These are phyloP conservation scores for Acer saccharum DNA, from an alignment of 345 rosid species.

Conservation along the genomic window DNA sequence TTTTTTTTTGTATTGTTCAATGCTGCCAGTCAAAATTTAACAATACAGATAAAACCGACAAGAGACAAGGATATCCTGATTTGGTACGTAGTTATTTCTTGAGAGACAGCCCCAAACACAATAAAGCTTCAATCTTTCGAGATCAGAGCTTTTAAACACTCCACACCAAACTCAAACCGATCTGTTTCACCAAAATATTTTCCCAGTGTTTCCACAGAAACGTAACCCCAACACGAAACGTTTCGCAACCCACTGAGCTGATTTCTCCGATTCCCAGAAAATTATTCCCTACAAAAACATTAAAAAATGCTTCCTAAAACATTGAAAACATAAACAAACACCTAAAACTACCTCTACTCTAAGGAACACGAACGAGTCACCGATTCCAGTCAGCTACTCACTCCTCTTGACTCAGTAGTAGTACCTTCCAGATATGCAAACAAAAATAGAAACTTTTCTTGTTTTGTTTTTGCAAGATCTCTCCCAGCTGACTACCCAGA, in stretches of 20 bases:
- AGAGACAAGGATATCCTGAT: conserved; percentile 42
- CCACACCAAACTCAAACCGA: conserved; percentile 37
- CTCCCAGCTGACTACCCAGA: conserved; percentile 15
- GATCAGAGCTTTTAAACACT: conserved; percentile 56
- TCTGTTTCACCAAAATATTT: conserved; percentile 35
- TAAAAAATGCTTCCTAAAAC: background rate
- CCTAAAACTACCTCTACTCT: background rate
- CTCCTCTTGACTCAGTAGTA: conserved; percentile 18
- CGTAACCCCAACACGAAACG: conserved; percentile 6
- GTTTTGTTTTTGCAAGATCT: conserved; percentile 18
- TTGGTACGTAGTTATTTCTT: conserved; percentile 39
- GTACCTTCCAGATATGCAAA: background rate
- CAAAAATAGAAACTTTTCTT: background rate
- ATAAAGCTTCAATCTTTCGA: conserved; percentile 54
- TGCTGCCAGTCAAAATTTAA: conserved; percentile 28
- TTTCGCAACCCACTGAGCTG: conserved; percentile 9
- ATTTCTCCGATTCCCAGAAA: conserved; percentile 9
- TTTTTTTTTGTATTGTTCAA: conserved; percentile 14
- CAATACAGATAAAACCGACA: conserved; percentile 38
- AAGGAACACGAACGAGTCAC: too few relatives aligned
- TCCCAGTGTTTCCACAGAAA: background rate
- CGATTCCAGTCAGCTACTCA: conserved; percentile 34
- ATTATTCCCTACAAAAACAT: background rate
- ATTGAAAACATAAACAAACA: conserved; percentile 1
- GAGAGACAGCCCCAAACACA: conserved; percentile 62